A percentile compares a stretch with the other conserved stretches of the same genome.
These are phyloP conservation scores for Chlamydomonas eustigma DNA, from an alignment of 139 green algal species.

Conservation along the genomic window DNA sequence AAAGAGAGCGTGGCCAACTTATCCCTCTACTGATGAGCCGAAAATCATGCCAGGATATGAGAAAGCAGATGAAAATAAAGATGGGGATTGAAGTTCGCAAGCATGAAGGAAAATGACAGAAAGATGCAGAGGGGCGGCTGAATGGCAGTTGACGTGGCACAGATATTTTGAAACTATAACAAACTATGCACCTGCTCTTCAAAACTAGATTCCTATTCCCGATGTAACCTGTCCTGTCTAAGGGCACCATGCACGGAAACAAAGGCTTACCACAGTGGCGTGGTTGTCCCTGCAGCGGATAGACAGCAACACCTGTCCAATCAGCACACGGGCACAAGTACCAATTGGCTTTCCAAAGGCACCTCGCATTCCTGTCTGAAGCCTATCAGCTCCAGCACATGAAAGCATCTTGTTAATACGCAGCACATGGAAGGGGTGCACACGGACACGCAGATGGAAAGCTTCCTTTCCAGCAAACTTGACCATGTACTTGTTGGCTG, in stretches of 20 bases:
- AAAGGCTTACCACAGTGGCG: conserved; percentile 13
- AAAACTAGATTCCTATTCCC: no score
- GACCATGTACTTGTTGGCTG: conserved; percentile 99
- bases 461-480: conserved; percentile 96
- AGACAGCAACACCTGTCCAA: conserved; percentile 97
- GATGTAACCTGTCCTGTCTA: no score
- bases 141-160: no score
- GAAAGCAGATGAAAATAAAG: neutral
- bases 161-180: no score
- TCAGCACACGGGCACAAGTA: conserved; percentile 85
- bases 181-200: no score
- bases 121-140: no score
- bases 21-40: no score
- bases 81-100: no score
- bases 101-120: no score
- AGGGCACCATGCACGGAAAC: no score
- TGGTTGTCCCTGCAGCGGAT: conserved; percentile 93
- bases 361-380: conserved; percentile 98
- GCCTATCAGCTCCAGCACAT: conserved; percentile 96
- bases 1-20: no score
- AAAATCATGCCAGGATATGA: no score
- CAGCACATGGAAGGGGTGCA: conserved; percentile 99
- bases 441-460: conserved; percentile 97
- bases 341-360: conserved; percentile 97
- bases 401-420: conserved; percentile 99